Evolutionary conservation across 1,139 yeast species (phyloP), one percentile per base, ranked within the genome.

Genomic region (Yamadazyma conglobata): DNA sequence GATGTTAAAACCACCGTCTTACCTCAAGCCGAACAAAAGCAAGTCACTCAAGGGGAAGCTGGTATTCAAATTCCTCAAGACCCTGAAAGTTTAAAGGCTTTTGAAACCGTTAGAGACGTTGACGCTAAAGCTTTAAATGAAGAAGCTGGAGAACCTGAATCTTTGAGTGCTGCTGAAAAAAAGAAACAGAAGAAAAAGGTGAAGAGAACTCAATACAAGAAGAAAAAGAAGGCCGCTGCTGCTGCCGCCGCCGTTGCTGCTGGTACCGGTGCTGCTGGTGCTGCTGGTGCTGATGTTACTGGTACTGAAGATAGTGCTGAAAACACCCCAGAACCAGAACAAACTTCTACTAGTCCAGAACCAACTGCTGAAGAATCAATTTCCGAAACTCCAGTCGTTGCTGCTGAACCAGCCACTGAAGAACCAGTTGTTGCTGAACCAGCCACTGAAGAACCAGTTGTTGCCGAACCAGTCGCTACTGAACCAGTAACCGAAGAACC

Each of bases 21-120:
- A 60, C 82, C 84, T 29, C 58, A 71, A 10, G 40, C 57, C 16
- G 81, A 74, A 44, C 70, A 67, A 21, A 41, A 58, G 32, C 77
- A 74, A 40, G 56, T 58, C 24, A 53, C 67, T 10, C 50, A 72
- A 28, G 83, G 83, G 22, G 85, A 77, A 52, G 80, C 85, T 22
- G 85, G 84, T 32, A 56, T 68, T 31, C 55, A 50, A 25, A 47
- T 68, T 33, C 72, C 73, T 24, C 47, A 54, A 36, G 65, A 60
- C 43, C 49, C 59, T 22, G 70, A 63, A 33, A 50, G 60, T 9
- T 58, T 66, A 40, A 54, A 60, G 21, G 72, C 70, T 19, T 67
- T 67, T 38, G 55, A 48, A 25, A 53, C 46, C 27, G 57, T 57
- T 22, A 56, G 59, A 37, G 54, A 58, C 29, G 61, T 59, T 15